Percentiles rank a stretch among this genome's conserved stretches.
phyloP scores from a whole-genome alignment of 805 yeast species.

The Wickerhamomyces mucosus region DNA sequence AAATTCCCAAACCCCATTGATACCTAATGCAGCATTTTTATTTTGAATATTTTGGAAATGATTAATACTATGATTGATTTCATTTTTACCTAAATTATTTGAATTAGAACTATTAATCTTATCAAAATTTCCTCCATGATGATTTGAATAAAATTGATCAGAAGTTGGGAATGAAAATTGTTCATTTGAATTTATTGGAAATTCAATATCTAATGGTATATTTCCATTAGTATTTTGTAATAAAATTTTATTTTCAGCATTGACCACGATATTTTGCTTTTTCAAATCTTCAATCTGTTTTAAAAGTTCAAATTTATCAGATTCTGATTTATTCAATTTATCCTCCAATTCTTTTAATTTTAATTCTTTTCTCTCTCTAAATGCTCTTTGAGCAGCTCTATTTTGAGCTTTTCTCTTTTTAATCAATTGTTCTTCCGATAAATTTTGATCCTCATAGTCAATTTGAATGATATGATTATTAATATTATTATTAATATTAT shows the following conservation, averaged over 20 bases:
- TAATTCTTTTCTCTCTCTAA: conserved; percentile 72
- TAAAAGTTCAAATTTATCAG: conserved; percentile 35
- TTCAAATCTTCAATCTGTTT: conserved; percentile 42
- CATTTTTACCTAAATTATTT: not conserved
- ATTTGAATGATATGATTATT: no score
- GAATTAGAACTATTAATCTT: conserved; percentile 6
- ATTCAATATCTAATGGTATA: not conserved
- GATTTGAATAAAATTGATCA: conserved; percentile 16
- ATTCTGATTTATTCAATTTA: conserved; percentile 49
- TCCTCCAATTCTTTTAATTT: conserved; percentile 57
- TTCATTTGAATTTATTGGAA: conserved; percentile 2
- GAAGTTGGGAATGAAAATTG: conserved; percentile 23
- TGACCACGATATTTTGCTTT: conserved; percentile 45
- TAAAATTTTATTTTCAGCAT: conserved; percentile 53
- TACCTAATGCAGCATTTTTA: conserved; percentile 43
- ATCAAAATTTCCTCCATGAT: no score
- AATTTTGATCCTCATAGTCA: no score
- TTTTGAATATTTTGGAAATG: conserved; percentile 16
- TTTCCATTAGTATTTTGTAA: conserved; percentile 21
- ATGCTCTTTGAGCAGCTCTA: conserved; percentile 83
- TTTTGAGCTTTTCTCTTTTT: conserved; percentile 67
- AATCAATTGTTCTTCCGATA: conserved; percentile 30
- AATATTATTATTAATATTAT: no score
- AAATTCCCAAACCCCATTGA: conserved; percentile 82
- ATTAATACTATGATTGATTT: conserved; percentile 10